phyloP scores from a whole-genome alignment of 768 basidiomycete species.

The Rhizopogon sp. region DNA sequence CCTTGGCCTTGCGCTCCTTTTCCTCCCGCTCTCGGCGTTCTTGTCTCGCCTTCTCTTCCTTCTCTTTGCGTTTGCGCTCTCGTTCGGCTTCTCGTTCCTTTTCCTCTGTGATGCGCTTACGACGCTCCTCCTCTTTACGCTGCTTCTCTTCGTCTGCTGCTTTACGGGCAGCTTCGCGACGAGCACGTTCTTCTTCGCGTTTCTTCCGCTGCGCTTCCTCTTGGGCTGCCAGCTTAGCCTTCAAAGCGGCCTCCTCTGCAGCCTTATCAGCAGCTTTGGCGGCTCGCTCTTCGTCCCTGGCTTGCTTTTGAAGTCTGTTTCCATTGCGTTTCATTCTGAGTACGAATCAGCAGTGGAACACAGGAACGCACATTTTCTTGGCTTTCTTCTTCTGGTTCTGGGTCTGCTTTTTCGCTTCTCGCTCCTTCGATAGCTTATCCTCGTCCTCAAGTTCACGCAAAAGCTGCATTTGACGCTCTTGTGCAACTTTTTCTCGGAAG shows the following conservation, averaged over 20 bases:
- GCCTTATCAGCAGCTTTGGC: slow-evolving; percentile 80
- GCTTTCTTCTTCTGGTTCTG: slow-evolving; percentile 99
- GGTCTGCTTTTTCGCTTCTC: slow-evolving; percentile 88
- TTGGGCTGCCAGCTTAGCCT: slow-evolving; percentile 68
- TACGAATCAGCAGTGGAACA: slow-evolving; percentile 4
- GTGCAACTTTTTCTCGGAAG: slow-evolving; percentile 94
- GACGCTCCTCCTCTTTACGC: slow-evolving; percentile 79
- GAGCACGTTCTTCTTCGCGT: slow-evolving; percentile 81
- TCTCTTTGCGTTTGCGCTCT: slow-evolving; percentile 69
- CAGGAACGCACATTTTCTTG: slow-evolving; percentile 76
- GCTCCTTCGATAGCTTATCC: slow-evolving; percentile 79
- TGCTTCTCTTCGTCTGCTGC: slow-evolving; percentile 79
- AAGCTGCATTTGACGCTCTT: slow-evolving; percentile 90
- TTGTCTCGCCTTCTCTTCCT: slow-evolving; percentile 54
- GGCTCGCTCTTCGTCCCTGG: slow-evolving; percentile 89
- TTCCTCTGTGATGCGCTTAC: slow-evolving; percentile 73
- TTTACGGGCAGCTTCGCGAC: slow-evolving; percentile 71
- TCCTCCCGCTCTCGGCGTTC: slow-evolving; percentile 55
- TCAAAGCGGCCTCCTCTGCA: slow-evolving; percentile 75
- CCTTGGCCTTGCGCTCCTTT: slow-evolving; percentile 56
- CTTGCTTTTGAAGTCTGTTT: slow-evolving; percentile 80
- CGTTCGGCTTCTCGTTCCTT: slow-evolving; percentile 75
- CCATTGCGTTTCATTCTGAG: slow-evolving; percentile 1
- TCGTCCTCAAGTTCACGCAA: slow-evolving; percentile 95
- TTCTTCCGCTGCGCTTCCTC: slow-evolving; percentile 81